A percentile compares a stretch with the other conserved stretches of the same genome.
Evolutionary conservation across 1,284 basidiomycete species (phyloP).

Genomic region (Abortiporus biennis): DNA sequence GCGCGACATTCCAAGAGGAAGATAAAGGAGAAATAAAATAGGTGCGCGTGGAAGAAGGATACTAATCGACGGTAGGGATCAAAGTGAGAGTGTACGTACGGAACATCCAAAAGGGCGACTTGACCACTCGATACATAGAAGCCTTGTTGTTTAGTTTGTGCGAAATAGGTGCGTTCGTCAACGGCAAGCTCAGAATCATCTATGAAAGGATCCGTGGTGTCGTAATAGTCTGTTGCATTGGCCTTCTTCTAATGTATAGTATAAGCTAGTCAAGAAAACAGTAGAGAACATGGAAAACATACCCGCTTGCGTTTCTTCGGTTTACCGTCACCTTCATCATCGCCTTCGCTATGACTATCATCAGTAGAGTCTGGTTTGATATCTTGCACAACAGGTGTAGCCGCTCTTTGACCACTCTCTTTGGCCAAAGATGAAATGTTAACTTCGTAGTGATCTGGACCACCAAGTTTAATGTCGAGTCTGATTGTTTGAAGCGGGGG

Average conservation of each 20-base stretch:
- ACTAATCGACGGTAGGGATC: neutral
- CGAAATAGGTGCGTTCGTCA: conserved; percentile 87
- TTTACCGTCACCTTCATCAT: conserved; percentile 32
- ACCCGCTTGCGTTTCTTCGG: conserved; percentile 35
- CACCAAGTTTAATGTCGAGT: conserved; percentile 63
- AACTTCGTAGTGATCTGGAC: conserved; percentile 67
- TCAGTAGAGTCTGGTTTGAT: conserved; percentile 38
- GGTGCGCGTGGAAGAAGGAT: neutral
- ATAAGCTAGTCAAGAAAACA: neutral
- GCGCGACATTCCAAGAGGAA: too few species aligned
- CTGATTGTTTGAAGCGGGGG: conserved; percentile 61
- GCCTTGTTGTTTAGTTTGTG: conserved; percentile 91
- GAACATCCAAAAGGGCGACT: conserved; percentile 79
- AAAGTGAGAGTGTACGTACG: conserved; percentile 30
- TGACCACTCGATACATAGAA: conserved; percentile 89
- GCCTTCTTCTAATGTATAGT: conserved; percentile 44
- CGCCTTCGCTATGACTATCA: conserved; percentile 50
- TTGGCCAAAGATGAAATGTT: conserved; percentile 55
- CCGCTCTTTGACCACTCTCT: conserved; percentile 56
- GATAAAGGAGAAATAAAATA: too few species aligned
- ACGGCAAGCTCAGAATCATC: conserved; percentile 93
- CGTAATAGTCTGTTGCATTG: conserved; percentile 72
- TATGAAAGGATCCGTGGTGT: conserved; percentile 90
- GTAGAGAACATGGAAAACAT: conserved; percentile 7
- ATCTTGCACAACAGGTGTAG: conserved; percentile 45